Evolutionary conservation across 2,329 filamentous ascomycete species (phyloP).

Genomic region (Xylariaceae sp.): DNA sequence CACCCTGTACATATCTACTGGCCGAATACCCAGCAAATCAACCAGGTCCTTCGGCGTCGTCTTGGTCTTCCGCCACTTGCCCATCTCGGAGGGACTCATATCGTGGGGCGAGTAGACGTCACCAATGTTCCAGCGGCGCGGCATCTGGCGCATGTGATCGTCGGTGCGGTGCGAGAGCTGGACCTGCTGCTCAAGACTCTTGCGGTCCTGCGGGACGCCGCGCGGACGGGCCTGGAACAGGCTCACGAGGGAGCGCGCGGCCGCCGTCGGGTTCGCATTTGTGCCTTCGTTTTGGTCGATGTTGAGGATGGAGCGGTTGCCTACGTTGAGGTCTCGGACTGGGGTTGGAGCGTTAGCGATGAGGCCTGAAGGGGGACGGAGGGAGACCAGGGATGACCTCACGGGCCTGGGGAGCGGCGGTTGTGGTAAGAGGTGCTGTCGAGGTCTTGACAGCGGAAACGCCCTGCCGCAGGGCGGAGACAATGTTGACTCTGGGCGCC

Average conservation of each 20-base stretch:
- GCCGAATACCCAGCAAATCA: slow-evolving; percentile 73
- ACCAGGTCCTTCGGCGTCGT: slow-evolving; percentile 63
- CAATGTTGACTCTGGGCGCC: slow-evolving; percentile 37
- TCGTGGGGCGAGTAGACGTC: slow-evolving; percentile 92
- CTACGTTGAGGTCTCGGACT: neutral
- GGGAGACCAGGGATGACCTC: slow-evolving; percentile 9
- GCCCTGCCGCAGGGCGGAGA: slow-evolving; percentile 26
- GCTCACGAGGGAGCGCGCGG: no score
- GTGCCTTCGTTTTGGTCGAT: slow-evolving; percentile 13
- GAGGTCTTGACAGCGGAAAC: slow-evolving; percentile 20
- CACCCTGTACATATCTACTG: slow-evolving; percentile 83
- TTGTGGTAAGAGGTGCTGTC: slow-evolving; percentile 26
- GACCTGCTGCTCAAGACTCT: slow-evolving; percentile 33
- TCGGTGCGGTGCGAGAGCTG: slow-evolving; percentile 38
- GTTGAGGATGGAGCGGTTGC: slow-evolving; percentile 23
- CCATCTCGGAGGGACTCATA: slow-evolving; percentile 69
- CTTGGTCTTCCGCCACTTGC: slow-evolving; percentile 65
- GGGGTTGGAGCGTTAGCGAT: neutral
- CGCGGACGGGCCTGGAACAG: neutral
- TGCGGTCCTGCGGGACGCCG: neutral
- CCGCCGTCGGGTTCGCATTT: slow-evolving; percentile 7
- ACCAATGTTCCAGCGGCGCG: slow-evolving; percentile 67
- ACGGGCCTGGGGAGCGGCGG: slow-evolving; percentile 23
- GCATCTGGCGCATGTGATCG: slow-evolving; percentile 58
- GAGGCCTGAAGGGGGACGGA: neutral